phyloP scores from a whole-genome alignment of 2,329 filamentous ascomycete species.

The Diatrype stigma region DNA sequence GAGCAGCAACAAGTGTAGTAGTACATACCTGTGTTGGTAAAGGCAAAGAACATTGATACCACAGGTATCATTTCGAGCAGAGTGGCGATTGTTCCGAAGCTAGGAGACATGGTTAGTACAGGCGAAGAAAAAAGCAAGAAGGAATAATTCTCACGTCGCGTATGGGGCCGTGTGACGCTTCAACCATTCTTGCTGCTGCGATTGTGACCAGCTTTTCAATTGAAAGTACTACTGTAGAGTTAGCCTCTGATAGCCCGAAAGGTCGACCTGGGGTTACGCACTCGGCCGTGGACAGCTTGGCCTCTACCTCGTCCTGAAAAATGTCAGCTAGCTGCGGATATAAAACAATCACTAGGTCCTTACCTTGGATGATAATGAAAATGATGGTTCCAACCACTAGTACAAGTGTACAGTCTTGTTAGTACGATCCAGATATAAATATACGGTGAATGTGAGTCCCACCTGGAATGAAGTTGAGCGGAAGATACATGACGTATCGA shows the following conservation, averaged over 20 bases:
- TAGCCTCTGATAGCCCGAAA: constrained; percentile 33
- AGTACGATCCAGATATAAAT: too few relatives aligned
- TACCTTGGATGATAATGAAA: constrained; percentile 74
- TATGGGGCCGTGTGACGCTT: constrained; percentile 70
- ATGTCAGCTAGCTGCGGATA: constrained; percentile 7
- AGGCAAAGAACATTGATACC: constrained; percentile 77
- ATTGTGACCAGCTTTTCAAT: constrained; percentile 74
- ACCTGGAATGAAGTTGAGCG: constrained; percentile 84
- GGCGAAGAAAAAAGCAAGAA: constrained; percentile 8
- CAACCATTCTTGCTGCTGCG: constrained; percentile 65
- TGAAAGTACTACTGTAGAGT: constrained; percentile 73
- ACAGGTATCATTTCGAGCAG: constrained; percentile 82
- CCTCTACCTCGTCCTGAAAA: constrained; percentile 43
- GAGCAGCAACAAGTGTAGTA: constrained; percentile 2
- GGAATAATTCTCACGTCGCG: constrained; percentile 59
- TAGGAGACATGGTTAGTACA: constrained; percentile 30
- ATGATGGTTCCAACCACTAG: constrained; percentile 72
- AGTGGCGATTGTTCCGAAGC: constrained; percentile 71
- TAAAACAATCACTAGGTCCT: not conserved
- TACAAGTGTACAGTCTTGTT: not conserved
- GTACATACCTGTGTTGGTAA: constrained; percentile 71
- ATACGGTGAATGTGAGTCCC: constrained; percentile 9
- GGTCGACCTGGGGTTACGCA: constrained; percentile 30
- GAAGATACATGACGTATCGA: constrained; percentile 79
- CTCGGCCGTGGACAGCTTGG: constrained; percentile 47